A percentile compares a stretch with the other conserved stretches of the same genome.
phyloP scores from a whole-genome alignment of 805 yeast genomes.

The Myxozyma melibiosi region DNA sequence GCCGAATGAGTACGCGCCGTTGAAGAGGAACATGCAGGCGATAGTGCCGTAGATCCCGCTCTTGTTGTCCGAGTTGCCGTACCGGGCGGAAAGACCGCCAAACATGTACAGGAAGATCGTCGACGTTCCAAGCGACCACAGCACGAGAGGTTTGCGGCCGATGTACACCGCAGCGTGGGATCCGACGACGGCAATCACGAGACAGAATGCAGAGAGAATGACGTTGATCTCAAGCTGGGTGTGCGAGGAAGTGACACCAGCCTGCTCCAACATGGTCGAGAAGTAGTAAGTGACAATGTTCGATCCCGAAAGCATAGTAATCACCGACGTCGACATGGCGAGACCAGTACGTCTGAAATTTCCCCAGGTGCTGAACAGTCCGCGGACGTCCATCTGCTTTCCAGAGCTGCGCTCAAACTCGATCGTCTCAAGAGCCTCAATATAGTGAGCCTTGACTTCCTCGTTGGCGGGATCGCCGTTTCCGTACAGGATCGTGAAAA shows the following conservation, averaged over 20 bases:
- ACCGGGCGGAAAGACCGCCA: background rate
- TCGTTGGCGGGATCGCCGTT: background rate
- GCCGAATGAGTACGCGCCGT: background rate
- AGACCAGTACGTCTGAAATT: background rate
- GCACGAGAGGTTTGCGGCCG: background rate
- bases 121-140: background rate
- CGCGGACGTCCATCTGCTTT: background rate
- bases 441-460: background rate
- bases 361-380: background rate
- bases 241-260: background rate
- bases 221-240: background rate
- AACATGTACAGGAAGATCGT: background rate
- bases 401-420: background rate
- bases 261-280: background rate
- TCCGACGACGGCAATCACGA: background rate
- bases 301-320: background rate
- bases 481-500: background rate
- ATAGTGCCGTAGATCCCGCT: background rate
- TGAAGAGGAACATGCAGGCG: background rate
- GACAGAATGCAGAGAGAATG: background rate
- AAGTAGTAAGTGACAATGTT: background rate
- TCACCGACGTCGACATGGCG: background rate
- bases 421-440: background rate
- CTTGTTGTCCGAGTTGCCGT: background rate
- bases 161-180: background rate